Evolutionary conservation across 768 basidiomycete species (phyloP), one percentile per base, ranked within the genome.

Genomic region (Pholiota conissans): DNA sequence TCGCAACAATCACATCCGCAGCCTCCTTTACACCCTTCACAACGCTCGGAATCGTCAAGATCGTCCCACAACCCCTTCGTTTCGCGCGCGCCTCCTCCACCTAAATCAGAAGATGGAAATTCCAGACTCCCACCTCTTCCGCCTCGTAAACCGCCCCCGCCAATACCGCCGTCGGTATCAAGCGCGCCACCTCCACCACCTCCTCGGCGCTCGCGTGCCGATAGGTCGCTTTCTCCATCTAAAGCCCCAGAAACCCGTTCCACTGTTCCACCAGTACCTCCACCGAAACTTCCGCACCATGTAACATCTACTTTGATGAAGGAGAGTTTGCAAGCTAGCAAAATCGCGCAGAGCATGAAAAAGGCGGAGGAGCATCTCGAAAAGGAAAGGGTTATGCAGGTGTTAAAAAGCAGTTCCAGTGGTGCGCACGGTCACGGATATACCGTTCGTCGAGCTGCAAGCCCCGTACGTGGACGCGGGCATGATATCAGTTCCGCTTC

Each of bases 291-390:
- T 1, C 52, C 74, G 1, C 61, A 70, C 0, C 86, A 89, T 53
- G 71, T 83, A 27, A 84, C 84, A 22, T 87, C 84, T 10, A 78
- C 80, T 0, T 72, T 90, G n/a, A 90, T 90, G 74, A 81, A 81
- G 58, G 89, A 91, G 69, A 85, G 84, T 20, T 73, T 93, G 0
- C 84, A 88, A 52, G 91, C 91, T 5, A 85, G 82, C 56, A 89
- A 89, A 64, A 81, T 83, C 0, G 90, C 83, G 1, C 85, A 89
- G 68, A 80, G 79, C 3, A 75, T 90, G 71, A 89, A 90, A 70
- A 81, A 82, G 48, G 85, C 83, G 0, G 86, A 91, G 63, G 83
- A 83, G 39, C 78, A 82, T 60, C 75, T 90, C 16, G 88, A 89
- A 68, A 82, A 83, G 61, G 86, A 88, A 66, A 77, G 90, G 9